Evolutionary conservation across 129 eudicot genomes (phyloP), one percentile per base, ranked within the genome.

Genomic region (Artemisia tridentata): DNA sequence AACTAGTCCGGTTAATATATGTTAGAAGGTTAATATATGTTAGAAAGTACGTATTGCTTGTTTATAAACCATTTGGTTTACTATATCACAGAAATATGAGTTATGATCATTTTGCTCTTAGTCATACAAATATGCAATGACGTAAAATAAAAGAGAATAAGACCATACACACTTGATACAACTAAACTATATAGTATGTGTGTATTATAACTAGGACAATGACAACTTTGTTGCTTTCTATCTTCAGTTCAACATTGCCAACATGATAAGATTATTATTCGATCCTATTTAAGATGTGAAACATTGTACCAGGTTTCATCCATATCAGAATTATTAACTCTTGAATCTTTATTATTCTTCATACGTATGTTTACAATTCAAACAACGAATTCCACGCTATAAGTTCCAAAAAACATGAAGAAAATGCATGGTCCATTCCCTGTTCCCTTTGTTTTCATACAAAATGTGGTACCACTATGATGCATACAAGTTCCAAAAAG

Each of bases 381-480:
- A 34, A 9, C 20, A 69, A 68, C 6, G 53, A 53, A 17, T 17
- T 31, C 31, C 64, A 69, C 74, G 14, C 12, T 51, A 69, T 34
- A 70, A 70, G 15, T 70, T 21, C 63, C 34, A 21, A 58, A 52
- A 29, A 70, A 38, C 19, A 5, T 48, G 43, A 38, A 17, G 41
- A 55, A 38, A 0, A 18, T n/a, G n/a, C n/a, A n/a, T 70, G 74
- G 74, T 54, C 74, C 74, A 70, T 43, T 20, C 25, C 54, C 19
- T 47, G 41, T 70, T 38, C 43, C 54, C 57, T 70, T 56, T 45
- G 15, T 55, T 70, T 58, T 58, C 73, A 70, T 70, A 41, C 41
- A 18, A 70, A 54, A 65, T 70, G 74, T 70, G 74, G 74, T 70
- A 70, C 74, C 74, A 69, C 74, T 17, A 69, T 17, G 9, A n/a